Base-by-base conservation (phyloP, 345 rosid species). In the Sisymbrium altissimum region DNA sequence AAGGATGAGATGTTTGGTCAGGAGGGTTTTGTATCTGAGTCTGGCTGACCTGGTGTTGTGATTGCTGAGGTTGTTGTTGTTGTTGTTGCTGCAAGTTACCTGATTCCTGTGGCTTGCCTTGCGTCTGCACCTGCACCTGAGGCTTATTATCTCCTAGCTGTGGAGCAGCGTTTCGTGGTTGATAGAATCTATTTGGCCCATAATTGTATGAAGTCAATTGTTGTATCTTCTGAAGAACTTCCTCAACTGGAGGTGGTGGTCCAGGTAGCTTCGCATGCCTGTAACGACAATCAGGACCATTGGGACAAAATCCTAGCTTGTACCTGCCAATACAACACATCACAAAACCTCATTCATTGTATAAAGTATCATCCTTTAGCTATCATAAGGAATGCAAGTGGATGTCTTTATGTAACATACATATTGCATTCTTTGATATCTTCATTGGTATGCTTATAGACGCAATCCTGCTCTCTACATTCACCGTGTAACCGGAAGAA, bases 401-500 rank as follows among this genome's bases (percentile, higher is more conserved):
- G n/a, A n/a, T n/a, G n/a, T n/a, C n/a, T n/a, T n/a, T n/a, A n/a
- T n/a, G n/a, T n/a, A n/a, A n/a, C 90, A 63, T 83, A 92, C 98
- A 96, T 96, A 82, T 96, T 96, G 78, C 99, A 92, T 84, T 92
- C 99, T 80, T 96, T 96, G 83, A 92, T 89, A 62, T 96, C 98
- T 74, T 96, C 99, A 64, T 88, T 92, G 49, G 98, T 96, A 71
- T 92, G 98, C 78, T 96, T 96, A 72, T 92, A 96, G 3, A 89
- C 97, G 75, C 99, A 96, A 75, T 96, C 99, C 77, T 92, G 98
- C 75, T 96, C 99, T 12, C 98, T 82, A 74, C 99, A 96, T 88
- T 96, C 99, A 4, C 99, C 99, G 27, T 84, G 89, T 1, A 86
- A 76, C 61, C 99, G 79, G 50, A 96, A 96, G 56, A 92, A 90